Conservation (phyloP, 2,329 filamentous ascomycete species). For the Diplodia scrobiculata region DNA sequence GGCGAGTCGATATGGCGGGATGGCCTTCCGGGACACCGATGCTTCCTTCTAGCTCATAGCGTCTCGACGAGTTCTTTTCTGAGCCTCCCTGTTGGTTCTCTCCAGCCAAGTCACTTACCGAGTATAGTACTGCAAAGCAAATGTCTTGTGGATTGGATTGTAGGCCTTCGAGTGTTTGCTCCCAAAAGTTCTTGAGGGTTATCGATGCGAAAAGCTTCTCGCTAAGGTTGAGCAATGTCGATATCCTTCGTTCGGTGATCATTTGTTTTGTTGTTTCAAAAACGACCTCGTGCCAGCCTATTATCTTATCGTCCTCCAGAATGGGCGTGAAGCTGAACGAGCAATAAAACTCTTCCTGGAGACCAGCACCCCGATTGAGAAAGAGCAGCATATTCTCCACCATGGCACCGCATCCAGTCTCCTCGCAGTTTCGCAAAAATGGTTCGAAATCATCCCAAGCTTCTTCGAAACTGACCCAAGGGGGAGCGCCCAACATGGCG, state of each 20-base stretch:
- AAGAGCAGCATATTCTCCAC: slow-evolving; percentile 30
- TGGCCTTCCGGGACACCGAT: slow-evolving; percentile 41
- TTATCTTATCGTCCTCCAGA: slow-evolving; percentile 26
- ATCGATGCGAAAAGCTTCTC: slow-evolving; percentile 10
- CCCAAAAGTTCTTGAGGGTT: slow-evolving; percentile 28
- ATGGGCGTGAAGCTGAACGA: slow-evolving; percentile 30
- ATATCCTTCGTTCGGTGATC: slow-evolving; percentile 28
- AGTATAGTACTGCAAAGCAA: slow-evolving; percentile 42
- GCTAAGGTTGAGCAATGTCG: slow-evolving; percentile 27
- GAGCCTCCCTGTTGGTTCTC: slow-evolving; percentile 36
- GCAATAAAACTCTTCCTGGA: slow-evolving; percentile 29
- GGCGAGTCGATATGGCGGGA: slow-evolving; percentile 26
- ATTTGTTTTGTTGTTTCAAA: slow-evolving; percentile 30
- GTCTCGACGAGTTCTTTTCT: slow-evolving; percentile 37
- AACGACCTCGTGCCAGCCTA: slow-evolving; percentile 25
- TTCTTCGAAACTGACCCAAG: slow-evolving; percentile 65
- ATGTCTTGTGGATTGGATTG: slow-evolving; percentile 39
- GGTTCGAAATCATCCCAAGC: slow-evolving; percentile 67
- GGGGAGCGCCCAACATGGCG: slow-evolving; percentile 66
- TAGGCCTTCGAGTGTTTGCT: slow-evolving; percentile 33
- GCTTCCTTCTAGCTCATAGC: slow-evolving; percentile 40
- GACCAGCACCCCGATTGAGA: slow-evolving; percentile 22
- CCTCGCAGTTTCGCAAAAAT: slow-evolving; percentile 23
- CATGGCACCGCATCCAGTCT: slow-evolving; percentile 27
- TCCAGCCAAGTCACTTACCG: slow-evolving; percentile 38